Percentiles rank a stretch among this genome's conserved stretches.
These are phyloP conservation scores for Yamagishiella unicocca DNA, from an alignment of 139 green algal genomes.

Conservation along the genomic window DNA sequence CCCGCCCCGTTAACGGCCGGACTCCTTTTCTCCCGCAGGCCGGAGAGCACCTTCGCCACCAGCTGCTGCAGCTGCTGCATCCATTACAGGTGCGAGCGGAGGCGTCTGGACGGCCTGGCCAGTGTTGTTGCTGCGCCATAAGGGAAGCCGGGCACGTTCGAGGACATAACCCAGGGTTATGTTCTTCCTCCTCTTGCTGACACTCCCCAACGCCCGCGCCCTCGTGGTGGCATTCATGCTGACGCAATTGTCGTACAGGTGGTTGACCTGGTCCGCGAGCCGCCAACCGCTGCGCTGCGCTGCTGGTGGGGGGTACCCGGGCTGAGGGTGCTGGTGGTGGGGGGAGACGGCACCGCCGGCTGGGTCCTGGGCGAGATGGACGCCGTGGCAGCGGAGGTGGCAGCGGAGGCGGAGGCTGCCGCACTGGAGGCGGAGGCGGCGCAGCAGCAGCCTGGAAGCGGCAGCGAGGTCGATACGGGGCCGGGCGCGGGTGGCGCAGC, in stretches of 20 bases:
- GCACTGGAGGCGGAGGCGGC: neutral
- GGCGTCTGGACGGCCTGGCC: too few relatives aligned
- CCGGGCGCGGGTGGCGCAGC: neutral
- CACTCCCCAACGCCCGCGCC: neutral
- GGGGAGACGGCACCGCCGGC: slow-evolving; percentile 86
- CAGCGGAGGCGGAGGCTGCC: slow-evolving; percentile 18
- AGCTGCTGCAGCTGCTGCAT: slow-evolving; percentile 86
- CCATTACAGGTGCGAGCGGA: slow-evolving; percentile 74
- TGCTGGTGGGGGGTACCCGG: slow-evolving; percentile 73
- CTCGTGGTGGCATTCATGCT: neutral
- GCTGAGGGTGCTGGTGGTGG: slow-evolving; percentile 81
- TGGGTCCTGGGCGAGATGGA: slow-evolving; percentile 82
- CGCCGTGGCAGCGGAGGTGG: neutral
- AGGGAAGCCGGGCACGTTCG: too few relatives aligned
- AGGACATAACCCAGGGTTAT: too few relatives aligned
- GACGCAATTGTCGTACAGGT: too few relatives aligned
- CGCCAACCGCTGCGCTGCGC: slow-evolving; percentile 74
- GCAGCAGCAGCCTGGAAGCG: neutral
- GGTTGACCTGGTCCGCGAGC: slow-evolving; percentile 75
- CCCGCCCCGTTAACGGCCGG: too few relatives aligned
- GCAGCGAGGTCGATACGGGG: neutral
- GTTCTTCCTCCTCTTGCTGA: too few relatives aligned
- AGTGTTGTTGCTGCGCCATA: neutral
- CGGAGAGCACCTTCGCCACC: slow-evolving; percentile 61
- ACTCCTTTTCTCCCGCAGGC: slow-evolving; percentile 15